Conservation (phyloP, 495 filamentous ascomycete genomes). For the Trypethelium eluteriae region DNA sequence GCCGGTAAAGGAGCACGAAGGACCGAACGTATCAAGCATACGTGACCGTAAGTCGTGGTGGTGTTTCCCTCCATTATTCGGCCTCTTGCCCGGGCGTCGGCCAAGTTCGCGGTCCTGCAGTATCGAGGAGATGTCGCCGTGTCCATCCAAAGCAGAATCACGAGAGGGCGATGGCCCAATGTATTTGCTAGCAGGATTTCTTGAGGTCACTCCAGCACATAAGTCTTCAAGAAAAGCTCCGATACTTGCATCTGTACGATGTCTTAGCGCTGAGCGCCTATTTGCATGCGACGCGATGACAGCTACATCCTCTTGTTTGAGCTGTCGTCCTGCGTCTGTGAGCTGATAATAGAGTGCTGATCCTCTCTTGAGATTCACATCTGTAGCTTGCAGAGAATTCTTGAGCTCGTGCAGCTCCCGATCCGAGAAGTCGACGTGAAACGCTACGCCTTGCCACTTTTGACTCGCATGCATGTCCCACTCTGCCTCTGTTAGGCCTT, state of each 20-base stretch:
- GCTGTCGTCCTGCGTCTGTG: neutral
- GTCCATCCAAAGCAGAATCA: neutral
- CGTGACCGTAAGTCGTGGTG: constrained; percentile 19
- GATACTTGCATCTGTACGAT: neutral
- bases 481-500: neutral
- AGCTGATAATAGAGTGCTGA: neutral
- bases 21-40: constrained; percentile 25
- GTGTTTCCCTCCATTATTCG: neutral
- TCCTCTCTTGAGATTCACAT: neutral
- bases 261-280: neutral
- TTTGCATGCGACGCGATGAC: neutral
- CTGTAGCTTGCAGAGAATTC: neutral
- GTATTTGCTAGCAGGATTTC: neutral
- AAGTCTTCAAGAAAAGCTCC: constrained; percentile 1
- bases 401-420: neutral
- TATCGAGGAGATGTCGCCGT: neutral
- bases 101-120: neutral
- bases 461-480: neutral
- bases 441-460: neutral
- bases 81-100: neutral
- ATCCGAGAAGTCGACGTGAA: neutral
- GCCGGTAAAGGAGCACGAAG: constrained; percentile 27
- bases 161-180: neutral
- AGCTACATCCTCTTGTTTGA: neutral
- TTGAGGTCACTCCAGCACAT: neutral